phyloP scores from a whole-genome alignment of 495 filamentous ascomycete species.

The Baudoinia panamericana region DNA sequence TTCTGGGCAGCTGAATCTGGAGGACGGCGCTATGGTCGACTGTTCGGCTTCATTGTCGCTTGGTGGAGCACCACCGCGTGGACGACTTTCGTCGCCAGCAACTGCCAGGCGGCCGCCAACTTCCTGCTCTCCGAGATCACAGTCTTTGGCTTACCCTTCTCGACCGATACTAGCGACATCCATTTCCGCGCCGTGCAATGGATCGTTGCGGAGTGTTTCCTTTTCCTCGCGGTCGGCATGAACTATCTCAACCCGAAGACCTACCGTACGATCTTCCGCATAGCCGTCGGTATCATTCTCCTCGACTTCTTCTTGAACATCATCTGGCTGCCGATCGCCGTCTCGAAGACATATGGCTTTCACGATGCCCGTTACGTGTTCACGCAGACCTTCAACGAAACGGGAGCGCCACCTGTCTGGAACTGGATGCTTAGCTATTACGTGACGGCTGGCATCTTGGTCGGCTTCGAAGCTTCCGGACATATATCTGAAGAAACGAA shows the following conservation, averaged over 20 bases:
- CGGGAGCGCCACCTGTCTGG: slow-evolving; percentile 42
- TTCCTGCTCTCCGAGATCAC: slow-evolving; percentile 45
- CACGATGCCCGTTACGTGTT: slow-evolving; percentile 42
- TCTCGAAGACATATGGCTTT: slow-evolving; percentile 41
- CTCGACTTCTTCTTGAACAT: slow-evolving; percentile 44
- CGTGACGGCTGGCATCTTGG: slow-evolving; percentile 45
- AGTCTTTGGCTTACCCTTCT: slow-evolving; percentile 39
- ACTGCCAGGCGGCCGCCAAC: slow-evolving; percentile 41
- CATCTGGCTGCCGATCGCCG: slow-evolving; percentile 45
- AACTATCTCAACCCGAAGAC: slow-evolving; percentile 26
- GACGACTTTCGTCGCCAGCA: slow-evolving; percentile 40
- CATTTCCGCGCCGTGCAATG: slow-evolving; percentile 45
- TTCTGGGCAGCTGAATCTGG: slow-evolving; percentile 46
- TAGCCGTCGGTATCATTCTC: slow-evolving; percentile 37
- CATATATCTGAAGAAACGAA: slow-evolving; percentile 47
- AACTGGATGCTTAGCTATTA: slow-evolving; percentile 49
- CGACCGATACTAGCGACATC: slow-evolving; percentile 35
- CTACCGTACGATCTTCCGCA: slow-evolving; percentile 34
- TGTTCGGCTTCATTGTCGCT: slow-evolving; percentile 43
- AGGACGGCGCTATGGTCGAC: slow-evolving; percentile 38
- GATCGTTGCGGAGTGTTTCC: slow-evolving; percentile 39
- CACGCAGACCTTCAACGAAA: slow-evolving; percentile 45
- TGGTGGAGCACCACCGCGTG: slow-evolving; percentile 50
- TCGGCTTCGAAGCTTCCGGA: slow-evolving; percentile 45
- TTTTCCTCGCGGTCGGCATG: slow-evolving; percentile 25